A percentile compares a stretch with the other conserved stretches of the same genome.
These are phyloP conservation scores for Syzygium oleosum DNA, from an alignment of 345 rosid species.

Conservation along the genomic window DNA sequence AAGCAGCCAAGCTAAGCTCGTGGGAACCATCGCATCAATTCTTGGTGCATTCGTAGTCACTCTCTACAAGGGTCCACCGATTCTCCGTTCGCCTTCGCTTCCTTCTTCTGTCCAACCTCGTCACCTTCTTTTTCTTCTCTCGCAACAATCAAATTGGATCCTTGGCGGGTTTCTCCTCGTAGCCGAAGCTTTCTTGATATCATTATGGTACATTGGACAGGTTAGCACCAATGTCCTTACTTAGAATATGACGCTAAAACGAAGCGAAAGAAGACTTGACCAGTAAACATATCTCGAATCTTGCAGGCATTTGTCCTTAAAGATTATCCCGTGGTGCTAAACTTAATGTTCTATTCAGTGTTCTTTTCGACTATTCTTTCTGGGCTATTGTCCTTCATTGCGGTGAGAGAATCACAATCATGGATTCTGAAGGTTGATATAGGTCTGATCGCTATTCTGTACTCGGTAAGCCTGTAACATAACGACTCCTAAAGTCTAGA, in stretches of 20 bases:
- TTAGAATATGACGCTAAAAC: neutral
- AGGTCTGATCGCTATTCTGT: neutral
- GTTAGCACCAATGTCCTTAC: neutral
- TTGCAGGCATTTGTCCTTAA: slow-evolving; percentile 8
- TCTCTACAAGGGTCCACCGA: slow-evolving; percentile 11
- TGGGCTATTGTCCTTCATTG: neutral
- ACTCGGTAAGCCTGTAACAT: neutral
- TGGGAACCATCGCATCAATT: slow-evolving; percentile 12
- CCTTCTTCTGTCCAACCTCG: neutral
- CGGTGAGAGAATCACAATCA: neutral
- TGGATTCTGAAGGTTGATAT: neutral
- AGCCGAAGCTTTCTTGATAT: slow-evolving; percentile 1
- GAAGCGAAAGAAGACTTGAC: neutral
- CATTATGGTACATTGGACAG: slow-evolving; percentile 11
- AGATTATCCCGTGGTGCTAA: slow-evolving; percentile 7
- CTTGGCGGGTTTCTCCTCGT: slow-evolving; percentile 11
- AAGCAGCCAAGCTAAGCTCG: slow-evolving; percentile 9
- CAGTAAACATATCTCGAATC: neutral
- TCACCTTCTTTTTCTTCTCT: neutral
- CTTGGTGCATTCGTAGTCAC: slow-evolving; percentile 13
- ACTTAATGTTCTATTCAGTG: neutral
- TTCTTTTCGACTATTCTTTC: neutral
- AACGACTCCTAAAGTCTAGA: neutral
- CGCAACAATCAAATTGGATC: neutral
- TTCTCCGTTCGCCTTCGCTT: neutral